Base-by-base conservation (phyloP, 2,329 filamentous ascomycete species). In the Talaromyces piceae region DNA sequence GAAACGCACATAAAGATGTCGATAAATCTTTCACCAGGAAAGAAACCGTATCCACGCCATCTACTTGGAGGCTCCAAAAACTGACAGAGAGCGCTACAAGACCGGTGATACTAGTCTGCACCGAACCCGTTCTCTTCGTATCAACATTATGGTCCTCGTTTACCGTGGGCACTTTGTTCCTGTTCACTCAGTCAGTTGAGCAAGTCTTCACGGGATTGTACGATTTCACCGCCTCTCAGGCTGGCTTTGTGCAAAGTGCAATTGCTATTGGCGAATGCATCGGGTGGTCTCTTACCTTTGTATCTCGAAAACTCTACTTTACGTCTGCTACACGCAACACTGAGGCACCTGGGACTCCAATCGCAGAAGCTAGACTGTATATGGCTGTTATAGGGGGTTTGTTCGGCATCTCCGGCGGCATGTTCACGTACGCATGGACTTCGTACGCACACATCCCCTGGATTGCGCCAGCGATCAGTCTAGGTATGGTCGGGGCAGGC, bases 61-160 rank as follows among this genome's bases (percentile, higher is more conserved):
- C 62, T 18, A 56, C 20, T 30, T n/a, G n/a, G n/a, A n/a, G n/a
- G n/a, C n/a, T n/a, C n/a, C 53, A 53, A 5, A 57, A 65, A 6
- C 57, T 71, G n/a, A 61, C 61, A 33, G 60, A 63, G 23, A 71
- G 68, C 11, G 61, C 72, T 5, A 63, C 60, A 48, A 61, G 70
- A 4, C 69, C 71, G 1, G 58, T 64, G 6, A 23, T 61, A 6
- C 52, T 75, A 54, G 66, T 72, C 4, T 59, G 68, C 52, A 74
- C 70, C 3, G 71, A 74, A 41, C 69, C 70, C 0, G 67, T 75
- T 4, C 64, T 74, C 1, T 71, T 65, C 7, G 68, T 66, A 39
- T 69, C 72, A 45, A 70, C 69, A 1, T 54, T 74, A 1, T 75
- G 71, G 72, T 69, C 71, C 6, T 61, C 63, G 9, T 75, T 74